phyloP scores from a whole-genome alignment of 2,329 filamentous ascomycete species.

The Orbilia quercus region DNA sequence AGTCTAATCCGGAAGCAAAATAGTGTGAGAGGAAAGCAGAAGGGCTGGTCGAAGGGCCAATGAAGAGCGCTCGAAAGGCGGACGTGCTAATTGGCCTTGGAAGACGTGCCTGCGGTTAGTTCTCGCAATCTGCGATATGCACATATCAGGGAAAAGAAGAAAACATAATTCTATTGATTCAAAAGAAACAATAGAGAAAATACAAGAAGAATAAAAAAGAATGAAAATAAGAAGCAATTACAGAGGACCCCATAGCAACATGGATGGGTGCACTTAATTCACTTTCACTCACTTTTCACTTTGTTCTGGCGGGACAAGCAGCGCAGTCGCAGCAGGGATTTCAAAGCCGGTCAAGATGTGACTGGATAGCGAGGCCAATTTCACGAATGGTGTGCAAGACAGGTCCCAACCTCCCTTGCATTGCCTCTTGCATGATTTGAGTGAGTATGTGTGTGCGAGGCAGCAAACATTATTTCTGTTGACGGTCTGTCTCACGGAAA shows the following conservation, averaged over 20 bases:
- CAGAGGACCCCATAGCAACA: slow-evolving; percentile 42
- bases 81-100: slow-evolving; percentile 28
- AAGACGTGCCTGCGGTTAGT: slow-evolving; percentile 31
- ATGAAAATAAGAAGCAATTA: slow-evolving; percentile 37
- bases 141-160: slow-evolving; percentile 48
- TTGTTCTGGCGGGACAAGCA: slow-evolving; percentile 31
- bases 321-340: slow-evolving; percentile 39
- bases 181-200: slow-evolving; percentile 12
- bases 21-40: slow-evolving; percentile 29
- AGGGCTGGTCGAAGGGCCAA: slow-evolving; percentile 14
- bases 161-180: slow-evolving; percentile 7
- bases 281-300: slow-evolving; percentile 41
- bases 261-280: slow-evolving; percentile 55
- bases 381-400: too few relatives aligned
- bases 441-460: slow-evolving; percentile 35
- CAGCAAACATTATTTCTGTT: slow-evolving; percentile 14
- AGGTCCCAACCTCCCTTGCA: slow-evolving; percentile 55
- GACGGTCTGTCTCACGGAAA: slow-evolving; percentile 43
- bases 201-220: slow-evolving; percentile 4
- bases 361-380: slow-evolving; percentile 46
- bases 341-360: slow-evolving; percentile 49
- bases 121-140: slow-evolving; percentile 50
- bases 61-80: slow-evolving; percentile 34
- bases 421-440: slow-evolving; percentile 52
- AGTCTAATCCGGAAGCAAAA: slow-evolving; percentile 31